These are phyloP conservation scores for Pseudogymnoascus sp. DNA, from an alignment of 2,329 filamentous ascomycete species.

Conservation along the genomic window DNA sequence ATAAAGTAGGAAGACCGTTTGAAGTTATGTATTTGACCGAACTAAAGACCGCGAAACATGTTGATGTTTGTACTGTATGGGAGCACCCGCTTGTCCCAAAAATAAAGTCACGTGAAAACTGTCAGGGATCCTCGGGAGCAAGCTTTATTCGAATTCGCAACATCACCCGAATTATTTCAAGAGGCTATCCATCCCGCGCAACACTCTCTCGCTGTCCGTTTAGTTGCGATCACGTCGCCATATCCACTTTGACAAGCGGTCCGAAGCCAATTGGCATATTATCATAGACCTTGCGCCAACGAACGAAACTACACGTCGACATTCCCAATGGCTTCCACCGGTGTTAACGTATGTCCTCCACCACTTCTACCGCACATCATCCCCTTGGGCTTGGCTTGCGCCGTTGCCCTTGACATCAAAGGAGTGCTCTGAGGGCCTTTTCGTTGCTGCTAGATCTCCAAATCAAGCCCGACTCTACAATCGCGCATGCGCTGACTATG, in stretches of 20 bases:
- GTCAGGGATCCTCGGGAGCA: slow-evolving; percentile 9
- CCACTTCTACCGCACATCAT: slow-evolving; percentile 12
- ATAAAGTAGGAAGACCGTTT: neutral
- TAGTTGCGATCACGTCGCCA: slow-evolving; percentile 6
- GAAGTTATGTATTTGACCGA: neutral
- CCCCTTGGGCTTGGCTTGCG: neutral
- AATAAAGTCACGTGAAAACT: slow-evolving; percentile 3
- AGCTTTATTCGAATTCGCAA: slow-evolving; percentile 9
- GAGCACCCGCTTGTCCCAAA: slow-evolving; percentile 9
- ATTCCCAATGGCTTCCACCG: slow-evolving; percentile 34
- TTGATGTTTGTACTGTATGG: neutral
- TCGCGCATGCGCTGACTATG: neutral
- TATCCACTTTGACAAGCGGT: neutral
- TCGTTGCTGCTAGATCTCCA: neutral
- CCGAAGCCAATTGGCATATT: slow-evolving; percentile 9
- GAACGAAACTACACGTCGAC: slow-evolving; percentile 7
- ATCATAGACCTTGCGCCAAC: neutral
- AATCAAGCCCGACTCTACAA: neutral
- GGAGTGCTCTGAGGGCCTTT: neutral
- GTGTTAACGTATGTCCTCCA: slow-evolving; percentile 41
- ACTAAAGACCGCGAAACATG: slow-evolving; percentile 4
- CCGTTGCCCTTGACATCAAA: neutral
- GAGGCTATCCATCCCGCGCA: slow-evolving; percentile 8
- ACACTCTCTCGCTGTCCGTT: neutral
- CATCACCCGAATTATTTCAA: slow-evolving; percentile 10